phyloP scores from a whole-genome alignment of 2,329 filamentous ascomycete species.

The Colletotrichum lupini region DNA sequence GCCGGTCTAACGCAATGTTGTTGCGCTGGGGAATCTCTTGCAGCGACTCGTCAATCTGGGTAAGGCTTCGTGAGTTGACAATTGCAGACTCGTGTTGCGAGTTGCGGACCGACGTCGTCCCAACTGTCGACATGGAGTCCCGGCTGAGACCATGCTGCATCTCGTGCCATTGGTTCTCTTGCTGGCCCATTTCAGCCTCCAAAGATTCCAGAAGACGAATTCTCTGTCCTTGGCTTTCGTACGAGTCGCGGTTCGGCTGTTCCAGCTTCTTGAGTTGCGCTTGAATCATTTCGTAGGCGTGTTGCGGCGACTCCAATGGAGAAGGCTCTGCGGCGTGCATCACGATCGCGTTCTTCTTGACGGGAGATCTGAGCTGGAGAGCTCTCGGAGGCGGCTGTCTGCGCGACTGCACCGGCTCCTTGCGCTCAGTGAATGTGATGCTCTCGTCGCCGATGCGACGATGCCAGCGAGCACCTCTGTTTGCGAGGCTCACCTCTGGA shows the following conservation, averaged over 20 bases:
- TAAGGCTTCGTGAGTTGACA: background rate
- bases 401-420: conserved; percentile 55
- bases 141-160: conserved; percentile 64
- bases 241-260: conserved; percentile 47
- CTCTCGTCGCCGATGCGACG: conserved; percentile 68
- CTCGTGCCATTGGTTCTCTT: conserved; percentile 69
- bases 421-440: conserved; percentile 68
- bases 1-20: conserved; percentile 49
- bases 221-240: conserved; percentile 53
- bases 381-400: conserved; percentile 68
- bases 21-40: conserved; percentile 35
- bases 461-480: conserved; percentile 56
- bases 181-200: conserved; percentile 70
- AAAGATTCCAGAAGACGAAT: conserved; percentile 66
- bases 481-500: conserved; percentile 31
- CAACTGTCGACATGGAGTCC: conserved; percentile 61
- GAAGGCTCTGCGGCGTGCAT: conserved; percentile 61
- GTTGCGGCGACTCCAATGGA: conserved; percentile 62
- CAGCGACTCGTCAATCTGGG: conserved; percentile 37
- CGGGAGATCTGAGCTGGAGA: conserved; percentile 58
- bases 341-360: conserved; percentile 54
- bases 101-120: conserved; percentile 45
- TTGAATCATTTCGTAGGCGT: conserved; percentile 61
- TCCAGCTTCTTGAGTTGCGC: conserved; percentile 63
- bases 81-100: conserved; percentile 41